phyloP scores from a whole-genome alignment of 371 early-diverging fungal species.

The Batkoa obscura region DNA sequence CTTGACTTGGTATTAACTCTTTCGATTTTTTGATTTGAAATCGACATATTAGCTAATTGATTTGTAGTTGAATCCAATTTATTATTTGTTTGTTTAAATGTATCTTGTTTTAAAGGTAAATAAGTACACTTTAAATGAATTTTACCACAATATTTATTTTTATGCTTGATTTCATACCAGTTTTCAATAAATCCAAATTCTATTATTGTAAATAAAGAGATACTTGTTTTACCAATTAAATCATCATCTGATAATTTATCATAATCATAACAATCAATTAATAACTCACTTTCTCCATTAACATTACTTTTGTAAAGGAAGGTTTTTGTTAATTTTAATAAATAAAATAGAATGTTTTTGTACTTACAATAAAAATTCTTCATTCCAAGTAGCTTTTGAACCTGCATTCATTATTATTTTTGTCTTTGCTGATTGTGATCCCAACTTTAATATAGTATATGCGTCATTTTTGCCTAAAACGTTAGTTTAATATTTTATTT shows the following conservation, averaged over 20 bases:
- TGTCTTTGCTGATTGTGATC: not conserved
- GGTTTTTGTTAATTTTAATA: not conserved
- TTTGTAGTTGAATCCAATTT: not conserved
- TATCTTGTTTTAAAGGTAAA: not conserved
- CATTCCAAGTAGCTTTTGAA: constrained; percentile 1
- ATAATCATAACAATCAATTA: not conserved
- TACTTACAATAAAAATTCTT: not conserved
- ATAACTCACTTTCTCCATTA: not conserved
- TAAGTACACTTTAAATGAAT: not conserved
- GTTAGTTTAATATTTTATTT: not conserved
- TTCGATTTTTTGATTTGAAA: too few relatives aligned
- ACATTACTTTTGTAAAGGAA: not conserved
- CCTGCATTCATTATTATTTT: not conserved
- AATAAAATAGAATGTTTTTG: not conserved
- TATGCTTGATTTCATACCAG: not conserved
- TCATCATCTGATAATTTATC: not conserved
- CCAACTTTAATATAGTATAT: not conserved
- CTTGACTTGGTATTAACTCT: too few relatives aligned
- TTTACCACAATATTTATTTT: constrained; percentile 1
- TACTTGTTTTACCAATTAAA: not conserved
- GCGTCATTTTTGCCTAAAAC: constrained; percentile 4
- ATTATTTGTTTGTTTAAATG: not conserved
- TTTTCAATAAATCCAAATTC: not conserved
- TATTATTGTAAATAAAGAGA: not conserved
- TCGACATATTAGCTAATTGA: not conserved